Evolutionary conservation across 441 rosid genomes (phyloP).

Genomic region (Gossypium laxum): DNA sequence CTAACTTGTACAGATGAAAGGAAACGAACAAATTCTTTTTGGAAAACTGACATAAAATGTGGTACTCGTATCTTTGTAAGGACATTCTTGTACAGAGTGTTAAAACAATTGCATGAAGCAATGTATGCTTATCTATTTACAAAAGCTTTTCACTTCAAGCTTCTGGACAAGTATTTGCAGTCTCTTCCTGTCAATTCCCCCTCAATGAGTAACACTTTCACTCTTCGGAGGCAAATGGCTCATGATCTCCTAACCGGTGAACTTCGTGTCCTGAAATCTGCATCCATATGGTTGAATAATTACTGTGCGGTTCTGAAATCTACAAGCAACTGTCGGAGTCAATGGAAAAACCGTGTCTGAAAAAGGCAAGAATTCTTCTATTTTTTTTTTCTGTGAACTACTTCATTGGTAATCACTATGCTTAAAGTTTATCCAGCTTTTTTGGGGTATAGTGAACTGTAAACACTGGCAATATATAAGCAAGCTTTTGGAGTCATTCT

Average conservation of each 20-base stretch:
- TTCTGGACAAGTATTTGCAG: conserved; percentile 29
- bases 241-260: conserved; percentile 57
- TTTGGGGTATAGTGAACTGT: background rate
- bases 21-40: conserved; percentile 4
- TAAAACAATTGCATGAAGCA: background rate
- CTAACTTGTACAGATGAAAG: background rate
- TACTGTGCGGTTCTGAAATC: conserved; percentile 26
- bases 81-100: background rate
- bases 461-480: background rate
- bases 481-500: background rate
- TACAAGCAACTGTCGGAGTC: background rate
- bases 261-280: conserved; percentile 58
- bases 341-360: background rate
- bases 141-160: background rate
- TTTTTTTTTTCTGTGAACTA: background rate
- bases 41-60: background rate
- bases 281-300: conserved; percentile 54
- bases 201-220: conserved; percentile 18
- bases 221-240: conserved; percentile 48
- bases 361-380: background rate
- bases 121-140: background rate
- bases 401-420: background rate
- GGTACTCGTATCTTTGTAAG: background rate
- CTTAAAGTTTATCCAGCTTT: background rate
- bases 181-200: conserved; percentile 16